A percentile compares a stretch with the other conserved stretches of the same genome.
phyloP scores from a whole-genome alignment of 192 early-diverging fungal genomes.

The Helicostylum pulchrum region DNA sequence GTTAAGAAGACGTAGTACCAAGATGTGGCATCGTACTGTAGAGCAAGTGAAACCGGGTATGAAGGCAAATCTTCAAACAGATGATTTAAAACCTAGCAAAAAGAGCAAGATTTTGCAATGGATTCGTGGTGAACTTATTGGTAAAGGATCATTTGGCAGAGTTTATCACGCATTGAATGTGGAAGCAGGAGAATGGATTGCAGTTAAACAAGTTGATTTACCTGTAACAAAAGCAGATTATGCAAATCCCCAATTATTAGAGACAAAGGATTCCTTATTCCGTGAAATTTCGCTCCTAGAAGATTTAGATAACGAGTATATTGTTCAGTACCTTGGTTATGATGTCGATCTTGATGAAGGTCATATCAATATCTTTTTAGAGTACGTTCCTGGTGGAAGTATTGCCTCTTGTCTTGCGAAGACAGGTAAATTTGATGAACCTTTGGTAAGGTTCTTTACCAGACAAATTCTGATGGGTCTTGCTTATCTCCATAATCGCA shows the following conservation, averaged over 20 bases:
- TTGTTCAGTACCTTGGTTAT: slow-evolving; percentile 90
- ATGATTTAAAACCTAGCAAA: slow-evolving; percentile 3
- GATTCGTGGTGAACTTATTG: slow-evolving; percentile 76
- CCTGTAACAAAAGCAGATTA: slow-evolving; percentile 49
- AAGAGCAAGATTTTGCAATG: slow-evolving; percentile 51
- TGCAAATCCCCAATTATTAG: slow-evolving; percentile 40
- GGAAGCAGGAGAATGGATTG: slow-evolving; percentile 68
- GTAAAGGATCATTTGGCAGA: slow-evolving; percentile 79
- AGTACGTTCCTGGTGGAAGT: slow-evolving; percentile 94
- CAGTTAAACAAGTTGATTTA: slow-evolving; percentile 79
- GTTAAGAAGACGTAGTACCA: slow-evolving; percentile 44
- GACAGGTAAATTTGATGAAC: slow-evolving; percentile 69
- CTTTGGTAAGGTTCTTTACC: slow-evolving; percentile 69
- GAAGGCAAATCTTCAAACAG: background rate
- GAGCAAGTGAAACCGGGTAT: slow-evolving; percentile 47
- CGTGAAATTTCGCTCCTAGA: slow-evolving; percentile 72
- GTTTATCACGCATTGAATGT: slow-evolving; percentile 76
- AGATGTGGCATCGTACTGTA: slow-evolving; percentile 50
- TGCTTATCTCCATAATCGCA: slow-evolving; percentile 78
- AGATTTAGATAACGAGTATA: slow-evolving; percentile 83
- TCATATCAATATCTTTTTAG: slow-evolving; percentile 89
- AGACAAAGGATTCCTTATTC: slow-evolving; percentile 57
- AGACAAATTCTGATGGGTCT: slow-evolving; percentile 82
- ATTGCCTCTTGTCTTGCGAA: slow-evolving; percentile 75
- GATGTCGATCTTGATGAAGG: slow-evolving; percentile 48